These are phyloP conservation scores for Fraxinus velutina DNA, from an alignment of 305 asterid genomes.

Conservation along the genomic window DNA sequence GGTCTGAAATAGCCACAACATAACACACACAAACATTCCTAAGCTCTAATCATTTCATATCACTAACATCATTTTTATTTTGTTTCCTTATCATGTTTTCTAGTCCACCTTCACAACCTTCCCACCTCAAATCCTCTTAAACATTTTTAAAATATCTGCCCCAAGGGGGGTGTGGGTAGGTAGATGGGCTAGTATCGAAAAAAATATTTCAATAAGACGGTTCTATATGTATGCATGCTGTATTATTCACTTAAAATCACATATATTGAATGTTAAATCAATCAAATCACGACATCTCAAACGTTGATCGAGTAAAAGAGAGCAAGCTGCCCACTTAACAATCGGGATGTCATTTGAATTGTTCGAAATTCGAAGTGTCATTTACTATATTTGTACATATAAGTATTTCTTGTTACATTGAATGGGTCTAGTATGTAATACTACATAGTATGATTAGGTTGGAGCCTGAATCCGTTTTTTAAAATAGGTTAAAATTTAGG, in stretches of 20 bases:
- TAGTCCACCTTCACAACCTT: not conserved
- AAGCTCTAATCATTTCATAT: constrained; percentile 22
- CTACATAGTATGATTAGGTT: not conserved
- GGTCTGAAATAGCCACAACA: not conserved
- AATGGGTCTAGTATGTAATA: not conserved
- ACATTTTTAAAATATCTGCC: not conserved
- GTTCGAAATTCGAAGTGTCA: not conserved
- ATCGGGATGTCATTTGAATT: not conserved
- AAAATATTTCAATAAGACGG: not conserved
- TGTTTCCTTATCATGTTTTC: constrained; percentile 16
- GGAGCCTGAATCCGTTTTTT: not conserved
- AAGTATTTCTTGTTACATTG: not conserved
- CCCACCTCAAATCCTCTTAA: constrained; percentile 15
- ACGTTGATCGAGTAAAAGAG: not conserved
- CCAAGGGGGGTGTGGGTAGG: not conserved
- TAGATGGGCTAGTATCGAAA: not conserved
- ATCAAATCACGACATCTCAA: not conserved
- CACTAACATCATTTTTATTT: constrained; percentile 6
- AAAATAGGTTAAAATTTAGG: not conserved
- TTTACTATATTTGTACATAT: too few species aligned
- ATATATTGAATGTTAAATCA: not conserved
- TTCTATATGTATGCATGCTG: not conserved
- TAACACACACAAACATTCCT: constrained; percentile 22
- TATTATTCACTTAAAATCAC: not conserved
- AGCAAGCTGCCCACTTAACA: not conserved